Conservation (phyloP, 2,329 filamentous ascomycete species). For the Apiospora malaysiana region DNA sequence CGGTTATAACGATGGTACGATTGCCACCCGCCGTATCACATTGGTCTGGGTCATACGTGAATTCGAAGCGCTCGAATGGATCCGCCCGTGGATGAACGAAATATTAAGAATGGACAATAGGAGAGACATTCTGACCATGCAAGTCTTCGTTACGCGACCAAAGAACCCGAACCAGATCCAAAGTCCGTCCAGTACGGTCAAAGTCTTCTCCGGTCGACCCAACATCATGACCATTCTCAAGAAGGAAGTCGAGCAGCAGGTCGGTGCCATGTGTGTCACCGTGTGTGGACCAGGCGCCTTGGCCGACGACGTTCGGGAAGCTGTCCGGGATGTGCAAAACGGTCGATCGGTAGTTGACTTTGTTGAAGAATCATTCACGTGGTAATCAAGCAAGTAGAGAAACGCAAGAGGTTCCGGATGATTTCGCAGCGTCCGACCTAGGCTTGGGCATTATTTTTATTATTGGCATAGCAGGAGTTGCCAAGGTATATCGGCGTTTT, state of each 20-base stretch:
- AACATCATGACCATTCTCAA: constrained; percentile 80
- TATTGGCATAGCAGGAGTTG: constrained; percentile 7
- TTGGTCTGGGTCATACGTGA: constrained; percentile 94
- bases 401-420: not conserved
- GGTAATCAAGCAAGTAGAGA: constrained; percentile 49
- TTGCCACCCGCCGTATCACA: constrained; percentile 80
- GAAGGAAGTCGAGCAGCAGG: constrained; percentile 80
- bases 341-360: constrained; percentile 71
- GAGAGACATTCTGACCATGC: constrained; percentile 81
- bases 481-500: constrained; percentile 8
- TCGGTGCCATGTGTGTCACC: constrained; percentile 87
- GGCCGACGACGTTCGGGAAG: constrained; percentile 76
- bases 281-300: constrained; percentile 79
- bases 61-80: constrained; percentile 90
- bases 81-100: constrained; percentile 80
- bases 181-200: constrained; percentile 78
- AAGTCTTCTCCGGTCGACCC: constrained; percentile 90
- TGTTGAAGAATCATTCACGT: constrained; percentile 78
- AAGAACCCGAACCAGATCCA: constrained; percentile 82
- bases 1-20: constrained; percentile 71
- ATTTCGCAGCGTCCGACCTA: not conserved
- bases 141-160: constrained; percentile 89
- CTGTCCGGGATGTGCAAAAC: constrained; percentile 68
- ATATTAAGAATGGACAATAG: constrained; percentile 81
- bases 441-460: not conserved